phyloP scores from a whole-genome alignment of 2,329 filamentous ascomycete species.

The Furcasterigmium furcatum region DNA sequence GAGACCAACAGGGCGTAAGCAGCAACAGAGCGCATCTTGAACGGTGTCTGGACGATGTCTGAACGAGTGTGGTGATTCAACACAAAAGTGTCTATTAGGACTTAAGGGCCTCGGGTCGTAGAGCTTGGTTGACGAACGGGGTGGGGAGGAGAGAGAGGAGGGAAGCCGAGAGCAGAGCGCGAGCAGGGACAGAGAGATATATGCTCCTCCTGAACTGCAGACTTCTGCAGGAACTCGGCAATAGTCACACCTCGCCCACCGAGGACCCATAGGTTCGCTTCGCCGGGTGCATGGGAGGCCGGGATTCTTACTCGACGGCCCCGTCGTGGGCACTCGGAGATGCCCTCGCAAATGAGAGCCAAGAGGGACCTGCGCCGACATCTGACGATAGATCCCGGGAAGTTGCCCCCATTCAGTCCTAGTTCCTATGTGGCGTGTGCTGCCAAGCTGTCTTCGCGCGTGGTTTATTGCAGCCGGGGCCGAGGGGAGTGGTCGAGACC shows the following conservation, averaged over 20 bases:
- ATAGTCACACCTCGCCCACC: background rate
- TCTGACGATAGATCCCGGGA: background rate
- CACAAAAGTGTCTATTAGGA: background rate
- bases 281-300: too few relatives aligned
- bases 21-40: conserved; percentile 2
- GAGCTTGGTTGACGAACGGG: background rate
- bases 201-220: background rate
- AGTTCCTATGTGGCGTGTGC: background rate
- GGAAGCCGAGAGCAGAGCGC: background rate
- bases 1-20: conserved; percentile 1
- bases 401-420: background rate
- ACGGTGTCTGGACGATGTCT: background rate
- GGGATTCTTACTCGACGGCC: too few relatives aligned
- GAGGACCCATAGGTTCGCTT: background rate
- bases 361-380: background rate
- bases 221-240: background rate
- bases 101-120: background rate
- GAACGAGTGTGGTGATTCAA: background rate
- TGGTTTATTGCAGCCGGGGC: background rate
- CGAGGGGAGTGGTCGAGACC: background rate
- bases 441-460: background rate
- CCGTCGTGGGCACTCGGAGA: background rate
- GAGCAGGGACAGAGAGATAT: background rate
- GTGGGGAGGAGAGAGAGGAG: background rate
- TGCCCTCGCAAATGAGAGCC: background rate